Conservation (phyloP, 2,329 filamentous ascomycete genomes). For the Aspergillus nomiae region DNA sequence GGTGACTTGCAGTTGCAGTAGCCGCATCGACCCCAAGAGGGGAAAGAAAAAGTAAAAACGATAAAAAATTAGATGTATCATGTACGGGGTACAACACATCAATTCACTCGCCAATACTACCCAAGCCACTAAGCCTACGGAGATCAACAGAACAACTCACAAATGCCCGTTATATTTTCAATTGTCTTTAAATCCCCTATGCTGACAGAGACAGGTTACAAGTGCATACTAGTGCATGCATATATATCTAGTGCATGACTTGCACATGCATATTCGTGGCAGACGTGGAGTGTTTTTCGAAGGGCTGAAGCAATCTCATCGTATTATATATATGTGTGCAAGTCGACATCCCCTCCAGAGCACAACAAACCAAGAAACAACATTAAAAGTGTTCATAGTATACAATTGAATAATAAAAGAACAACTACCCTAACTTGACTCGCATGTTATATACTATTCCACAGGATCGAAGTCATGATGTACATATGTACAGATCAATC, state of each 20-base stretch:
- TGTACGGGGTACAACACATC: not conserved
- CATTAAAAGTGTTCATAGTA: not conserved
- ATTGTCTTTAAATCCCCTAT: not conserved
- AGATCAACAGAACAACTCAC: not conserved
- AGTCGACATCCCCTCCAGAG: not conserved
- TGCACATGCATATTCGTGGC: not conserved
- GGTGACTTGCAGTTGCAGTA: slow-evolving; percentile 3
- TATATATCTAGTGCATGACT: slow-evolving; percentile 1
- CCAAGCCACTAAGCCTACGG: not conserved
- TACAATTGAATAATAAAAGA: not conserved
- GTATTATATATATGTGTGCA: not conserved
- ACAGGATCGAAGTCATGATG: not conserved
- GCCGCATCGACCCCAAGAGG: not conserved
- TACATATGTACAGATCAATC: not conserved
- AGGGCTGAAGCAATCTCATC: not conserved
- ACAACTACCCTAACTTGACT: not conserved
- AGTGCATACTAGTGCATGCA: not conserved
- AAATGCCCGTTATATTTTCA: too few relatives aligned
- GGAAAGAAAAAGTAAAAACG: not conserved
- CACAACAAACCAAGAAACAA: not conserved
- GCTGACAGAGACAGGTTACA: not conserved
- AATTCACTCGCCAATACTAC: not conserved
- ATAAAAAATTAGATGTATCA: not conserved
- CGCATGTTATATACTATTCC: not conserved
- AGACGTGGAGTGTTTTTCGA: not conserved